Evolutionary conservation across 257 asterid genomes (phyloP), one percentile per base, ranked within the genome.

Genomic region (Nicotiana paniculata): DNA sequence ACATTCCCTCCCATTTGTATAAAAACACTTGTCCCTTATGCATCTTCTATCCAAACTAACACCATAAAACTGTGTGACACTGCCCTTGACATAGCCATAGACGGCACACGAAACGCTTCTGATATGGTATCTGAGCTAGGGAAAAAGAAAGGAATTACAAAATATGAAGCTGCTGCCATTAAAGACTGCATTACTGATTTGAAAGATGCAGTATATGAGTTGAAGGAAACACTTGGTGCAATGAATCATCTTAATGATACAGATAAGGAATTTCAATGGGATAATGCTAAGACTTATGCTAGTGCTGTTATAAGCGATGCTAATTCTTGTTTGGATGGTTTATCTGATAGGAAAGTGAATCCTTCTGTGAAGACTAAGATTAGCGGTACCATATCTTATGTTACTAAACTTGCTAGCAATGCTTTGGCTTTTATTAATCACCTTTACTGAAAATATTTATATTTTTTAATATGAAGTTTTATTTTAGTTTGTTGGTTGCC

Each of bases 251-350:
- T 93, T n/a, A 61, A 84, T 16, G 92, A 83, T 9, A 76, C 68
- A 3, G 96, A 90, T 12, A 77, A 86, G 82, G 88, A 81, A n/a
- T 90, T 87, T 17, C 88, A 94, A 58, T 92, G 93, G 98, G 85
- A 92, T 28, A 92, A 88, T 59, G 96, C 96, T 0, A 92, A 90
- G 88, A 94, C 97, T 5, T 90, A 89, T 80, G 97, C 91, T 8
- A 94, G 98, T 85, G 96, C 98, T 21, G 98, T 97, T 53, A 90
- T 92, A 28, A 88, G 93, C n/a, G 95, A 94, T 66, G 90, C 92
- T 3, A 97, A 91, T 48, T 90, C 97, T 4, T 94, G 98, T 82
- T 61, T 88, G 74, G 98, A 94, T 80, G 94, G 89, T 3, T 74
- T 90, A 9, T 46, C 85, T 5, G 91, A 28, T 3, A 54, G 86